Base-by-base conservation (phyloP, 2,329 filamentous ascomycete genomes). In the Pseudogymnoascus sp. region DNA sequence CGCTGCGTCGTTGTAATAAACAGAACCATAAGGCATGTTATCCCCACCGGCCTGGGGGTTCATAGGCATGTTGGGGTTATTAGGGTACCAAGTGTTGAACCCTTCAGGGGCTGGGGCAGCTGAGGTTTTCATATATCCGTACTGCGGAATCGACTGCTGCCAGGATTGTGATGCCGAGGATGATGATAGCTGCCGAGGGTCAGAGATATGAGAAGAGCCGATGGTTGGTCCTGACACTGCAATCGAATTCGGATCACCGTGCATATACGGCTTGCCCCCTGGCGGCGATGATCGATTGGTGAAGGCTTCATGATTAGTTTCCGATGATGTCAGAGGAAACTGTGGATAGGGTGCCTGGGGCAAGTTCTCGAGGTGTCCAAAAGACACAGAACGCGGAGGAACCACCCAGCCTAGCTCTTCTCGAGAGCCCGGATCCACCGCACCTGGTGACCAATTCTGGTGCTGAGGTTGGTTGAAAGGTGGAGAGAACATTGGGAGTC, bases 401-500 rank as follows among this genome's bases (percentile, higher is more conserved):
- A 64, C 66, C n/a, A 67, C 65, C 72, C 72, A 74, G n/a, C 64
- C 55, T 19, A 68, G 19, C 26, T 72, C 68, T 19, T 73, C 71
- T 60, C 71, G 66, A 31, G 69, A 60, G 61, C 65, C 68, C 6
- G 68, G 49, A 37, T 72, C 70, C 16, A 68, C 39, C 8, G 68
- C 67, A 39, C 66, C 61, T 33, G 63, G 59, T 31, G 70, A 65
- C 72, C 72, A 74, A 62, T 66, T 70, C 41, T 69, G 69, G 6
- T 65, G 61, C n/a, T 67, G 67, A 16, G 67, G 65, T 29, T 69
- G 66, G 38, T 69, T 70, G 35, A 71, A 60, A 43, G 78, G 75
- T 21, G 77, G 74, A 5, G 76, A 73, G 67, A 81, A 84, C 1
- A 80, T 76, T 4, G 81, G 79, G 64, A 80, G 81, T 2, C 78